Conservation (phyloP, 352 stramenopile genomes). For the Phytophthora boehmeriae region DNA sequence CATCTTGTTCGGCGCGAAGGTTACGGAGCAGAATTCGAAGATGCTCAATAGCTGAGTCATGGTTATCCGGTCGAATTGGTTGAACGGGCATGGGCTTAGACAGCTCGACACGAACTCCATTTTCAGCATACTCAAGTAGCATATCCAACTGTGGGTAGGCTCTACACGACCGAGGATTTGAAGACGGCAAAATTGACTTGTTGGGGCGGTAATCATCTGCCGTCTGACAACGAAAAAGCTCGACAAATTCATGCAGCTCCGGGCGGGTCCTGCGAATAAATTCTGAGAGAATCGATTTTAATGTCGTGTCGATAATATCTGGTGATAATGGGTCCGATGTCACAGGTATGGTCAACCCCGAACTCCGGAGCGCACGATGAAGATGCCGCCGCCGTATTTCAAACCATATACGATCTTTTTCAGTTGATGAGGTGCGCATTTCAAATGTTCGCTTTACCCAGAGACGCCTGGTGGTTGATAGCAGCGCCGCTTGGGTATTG, state of each 20-base stretch:
- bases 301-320: too few relatives aligned
- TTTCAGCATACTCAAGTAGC: background rate
- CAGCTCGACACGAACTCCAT: background rate
- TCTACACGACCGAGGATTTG: background rate
- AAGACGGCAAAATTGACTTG: background rate
- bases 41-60: background rate
- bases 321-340: too few relatives aligned
- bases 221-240: background rate
- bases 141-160: background rate
- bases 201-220: background rate
- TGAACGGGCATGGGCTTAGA: background rate
- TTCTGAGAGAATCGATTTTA: too few relatives aligned
- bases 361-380: too few relatives aligned
- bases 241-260: background rate
- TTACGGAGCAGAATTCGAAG: slow-evolving; percentile 8
- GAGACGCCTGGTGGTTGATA: too few relatives aligned
- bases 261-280: background rate
- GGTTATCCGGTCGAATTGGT: background rate
- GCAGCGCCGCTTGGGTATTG: too few relatives aligned
- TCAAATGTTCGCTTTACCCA: too few relatives aligned
- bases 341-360: too few relatives aligned
- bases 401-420: too few relatives aligned
- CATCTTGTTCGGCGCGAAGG: slow-evolving; percentile 17
- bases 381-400: too few relatives aligned
- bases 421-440: too few relatives aligned